phyloP scores from a whole-genome alignment of 2,329 filamentous ascomycete genomes.

The Sporothrix curviconia region DNA sequence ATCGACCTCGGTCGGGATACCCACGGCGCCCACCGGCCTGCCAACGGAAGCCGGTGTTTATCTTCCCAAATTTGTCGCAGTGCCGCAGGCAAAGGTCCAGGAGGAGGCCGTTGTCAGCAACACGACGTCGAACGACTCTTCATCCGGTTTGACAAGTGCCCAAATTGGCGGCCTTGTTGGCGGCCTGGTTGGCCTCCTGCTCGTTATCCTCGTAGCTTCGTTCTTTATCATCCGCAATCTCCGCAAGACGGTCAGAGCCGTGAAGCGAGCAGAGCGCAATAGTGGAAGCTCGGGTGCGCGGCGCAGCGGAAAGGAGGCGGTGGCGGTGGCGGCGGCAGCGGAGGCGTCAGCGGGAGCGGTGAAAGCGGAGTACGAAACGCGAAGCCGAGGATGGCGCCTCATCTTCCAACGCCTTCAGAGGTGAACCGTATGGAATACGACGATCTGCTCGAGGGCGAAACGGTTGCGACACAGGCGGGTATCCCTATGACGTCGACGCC shows the following conservation, averaged over 20 bases:
- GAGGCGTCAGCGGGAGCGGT: neutral
- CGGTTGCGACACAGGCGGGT: constrained; percentile 10
- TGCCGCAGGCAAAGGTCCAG: constrained; percentile 35
- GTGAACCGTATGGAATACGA: constrained; percentile 38
- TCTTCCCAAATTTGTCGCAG: constrained; percentile 40
- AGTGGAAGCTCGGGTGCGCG: constrained; percentile 28
- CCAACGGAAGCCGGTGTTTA: constrained; percentile 23
- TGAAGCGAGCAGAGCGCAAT: constrained; percentile 25
- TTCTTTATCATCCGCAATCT: constrained; percentile 46
- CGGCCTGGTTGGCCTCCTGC: constrained; percentile 42
- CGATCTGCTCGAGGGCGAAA: constrained; percentile 29
- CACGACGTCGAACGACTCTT: constrained; percentile 13
- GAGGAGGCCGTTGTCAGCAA: constrained; percentile 24
- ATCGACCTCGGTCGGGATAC: constrained; percentile 34
- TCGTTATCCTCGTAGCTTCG: constrained; percentile 40
- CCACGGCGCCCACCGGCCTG: constrained; percentile 27
- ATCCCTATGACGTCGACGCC: constrained; percentile 20
- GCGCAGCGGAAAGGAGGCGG: constrained; percentile 23
- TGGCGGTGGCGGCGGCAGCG: neutral
- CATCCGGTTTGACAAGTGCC: constrained; percentile 30
- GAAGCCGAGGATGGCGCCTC: constrained; percentile 28
- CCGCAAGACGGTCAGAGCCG: constrained; percentile 37
- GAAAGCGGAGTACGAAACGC: constrained; percentile 15
- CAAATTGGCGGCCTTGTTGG: constrained; percentile 49
- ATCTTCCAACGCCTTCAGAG: constrained; percentile 34